phyloP scores from a whole-genome alignment of 495 filamentous ascomycete species.

The Usnea hakonensis region DNA sequence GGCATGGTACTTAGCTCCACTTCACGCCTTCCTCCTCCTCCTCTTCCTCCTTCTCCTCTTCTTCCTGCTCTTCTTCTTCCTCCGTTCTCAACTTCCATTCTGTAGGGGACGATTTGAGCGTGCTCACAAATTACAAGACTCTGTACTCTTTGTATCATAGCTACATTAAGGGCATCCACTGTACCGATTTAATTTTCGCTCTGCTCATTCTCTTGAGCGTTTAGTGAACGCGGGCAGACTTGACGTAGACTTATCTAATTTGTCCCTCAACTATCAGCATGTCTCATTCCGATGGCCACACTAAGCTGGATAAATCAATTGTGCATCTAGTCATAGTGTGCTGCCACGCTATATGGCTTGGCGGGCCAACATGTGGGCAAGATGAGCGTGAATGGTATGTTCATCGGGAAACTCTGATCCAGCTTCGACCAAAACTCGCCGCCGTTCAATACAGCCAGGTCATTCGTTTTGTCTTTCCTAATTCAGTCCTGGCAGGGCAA shows the following conservation, averaged over 20 bases:
- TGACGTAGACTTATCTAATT: not conserved
- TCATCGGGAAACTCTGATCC: not conserved
- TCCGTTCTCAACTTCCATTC: too few species aligned
- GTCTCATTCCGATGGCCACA: not conserved
- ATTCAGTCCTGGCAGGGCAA: constrained; percentile 29
- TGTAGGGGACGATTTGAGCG: not conserved
- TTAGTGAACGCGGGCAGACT: not conserved
- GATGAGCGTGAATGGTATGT: constrained; percentile 61
- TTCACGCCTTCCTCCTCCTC: not conserved
- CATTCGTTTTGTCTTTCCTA: not conserved
- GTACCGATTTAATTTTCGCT: not conserved
- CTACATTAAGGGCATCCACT: not conserved
- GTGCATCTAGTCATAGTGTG: constrained; percentile 63
- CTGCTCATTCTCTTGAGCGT: not conserved
- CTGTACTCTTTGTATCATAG: not conserved
- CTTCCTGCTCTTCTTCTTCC: not conserved
- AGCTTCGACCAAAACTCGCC: not conserved
- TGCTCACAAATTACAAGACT: not conserved
- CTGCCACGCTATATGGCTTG: constrained; percentile 72
- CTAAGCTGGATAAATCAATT: not conserved
- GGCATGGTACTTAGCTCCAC: constrained; percentile 2
- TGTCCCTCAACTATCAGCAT: not conserved
- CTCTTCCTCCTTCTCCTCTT: not conserved
- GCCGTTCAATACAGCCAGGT: not conserved
- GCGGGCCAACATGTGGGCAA: constrained; percentile 49